Conservation (phyloP, 202 grass and related monocot species). For the Musa balbisiana region DNA sequence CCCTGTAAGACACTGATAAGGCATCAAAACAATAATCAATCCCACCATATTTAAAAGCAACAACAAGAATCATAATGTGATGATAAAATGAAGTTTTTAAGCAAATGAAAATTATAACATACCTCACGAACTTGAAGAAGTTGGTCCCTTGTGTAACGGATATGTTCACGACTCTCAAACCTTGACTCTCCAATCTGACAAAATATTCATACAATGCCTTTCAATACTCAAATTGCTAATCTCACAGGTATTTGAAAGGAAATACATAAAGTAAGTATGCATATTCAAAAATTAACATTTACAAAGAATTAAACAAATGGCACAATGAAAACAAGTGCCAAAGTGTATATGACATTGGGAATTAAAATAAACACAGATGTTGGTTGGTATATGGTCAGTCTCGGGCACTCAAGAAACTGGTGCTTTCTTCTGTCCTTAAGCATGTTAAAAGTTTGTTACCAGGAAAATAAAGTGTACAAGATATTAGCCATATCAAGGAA, state of each 20-base stretch:
- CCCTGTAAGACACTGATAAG: neutral
- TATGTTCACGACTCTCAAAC: conserved; percentile 51
- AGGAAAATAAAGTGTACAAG: no score
- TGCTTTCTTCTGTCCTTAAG: neutral
- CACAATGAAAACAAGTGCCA: neutral
- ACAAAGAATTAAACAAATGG: neutral
- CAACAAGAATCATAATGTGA: neutral
- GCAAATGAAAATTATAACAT: neutral
- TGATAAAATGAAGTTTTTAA: neutral
- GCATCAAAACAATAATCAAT: neutral
- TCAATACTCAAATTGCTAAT: neutral
- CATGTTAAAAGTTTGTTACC: neutral
- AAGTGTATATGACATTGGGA: neutral
- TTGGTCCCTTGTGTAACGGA: conserved; percentile 80
- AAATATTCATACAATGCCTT: neutral
- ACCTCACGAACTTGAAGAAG: conserved; percentile 86
- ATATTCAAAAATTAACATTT: neutral
- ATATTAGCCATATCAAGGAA: neutral
- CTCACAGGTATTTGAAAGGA: no score
- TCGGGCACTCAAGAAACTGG: neutral
- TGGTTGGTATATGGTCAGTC: neutral
- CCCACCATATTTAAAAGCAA: neutral
- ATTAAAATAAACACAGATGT: neutral
- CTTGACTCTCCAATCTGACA: conserved; percentile 66
- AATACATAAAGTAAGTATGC: neutral